These are phyloP conservation scores for Berberis thunbergii DNA, from an alignment of 164 flowering plant genomes.

Conservation along the genomic window DNA sequence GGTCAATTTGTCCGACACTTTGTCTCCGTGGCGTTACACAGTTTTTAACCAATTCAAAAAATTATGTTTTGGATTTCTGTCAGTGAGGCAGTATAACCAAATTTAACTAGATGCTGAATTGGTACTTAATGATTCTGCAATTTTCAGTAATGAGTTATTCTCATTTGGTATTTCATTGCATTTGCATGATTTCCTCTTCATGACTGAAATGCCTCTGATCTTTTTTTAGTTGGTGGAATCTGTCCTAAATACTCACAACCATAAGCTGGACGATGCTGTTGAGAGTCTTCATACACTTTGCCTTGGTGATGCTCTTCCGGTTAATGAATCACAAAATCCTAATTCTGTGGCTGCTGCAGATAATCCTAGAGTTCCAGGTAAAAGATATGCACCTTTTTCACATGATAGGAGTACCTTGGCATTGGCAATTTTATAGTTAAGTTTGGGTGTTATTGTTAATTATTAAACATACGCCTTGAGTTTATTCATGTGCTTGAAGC, in stretches of 20 bases:
- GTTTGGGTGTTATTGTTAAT: too few species aligned
- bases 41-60: too few species aligned
- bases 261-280: not conserved
- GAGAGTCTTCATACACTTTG: not conserved
- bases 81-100: too few species aligned
- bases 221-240: slow-evolving; percentile 3
- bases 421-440: too few species aligned
- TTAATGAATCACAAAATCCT: not conserved
- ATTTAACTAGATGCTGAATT: too few species aligned
- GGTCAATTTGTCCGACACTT: too few species aligned
- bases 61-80: too few species aligned
- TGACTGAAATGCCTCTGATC: not conserved
- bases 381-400: too few species aligned
- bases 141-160: too few species aligned
- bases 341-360: not conserved
- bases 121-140: too few species aligned
- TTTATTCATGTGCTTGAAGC: not conserved
- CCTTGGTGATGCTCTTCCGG: not conserved
- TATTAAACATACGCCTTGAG: not conserved
- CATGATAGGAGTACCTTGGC: too few species aligned
- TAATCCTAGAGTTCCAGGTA: not conserved
- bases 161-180: not conserved
- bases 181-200: not conserved
- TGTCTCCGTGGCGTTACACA: too few species aligned
- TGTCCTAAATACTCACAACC: not conserved